These are phyloP conservation scores for Hibiscus tridactylites DNA, from an alignment of 345 rosid species.

Conservation along the genomic window DNA sequence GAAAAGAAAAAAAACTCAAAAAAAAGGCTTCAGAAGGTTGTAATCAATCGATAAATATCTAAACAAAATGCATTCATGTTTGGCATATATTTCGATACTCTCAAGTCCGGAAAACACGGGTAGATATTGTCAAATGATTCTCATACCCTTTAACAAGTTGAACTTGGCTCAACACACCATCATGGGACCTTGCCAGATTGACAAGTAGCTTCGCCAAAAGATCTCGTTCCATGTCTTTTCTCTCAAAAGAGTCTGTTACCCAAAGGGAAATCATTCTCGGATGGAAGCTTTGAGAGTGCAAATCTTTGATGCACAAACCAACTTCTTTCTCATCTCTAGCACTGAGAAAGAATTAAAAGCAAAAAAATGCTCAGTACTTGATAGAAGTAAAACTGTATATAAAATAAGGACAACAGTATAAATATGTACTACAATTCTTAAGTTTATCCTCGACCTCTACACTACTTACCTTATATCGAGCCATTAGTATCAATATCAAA, in stretches of 20 bases:
- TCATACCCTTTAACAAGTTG: too few relatives aligned
- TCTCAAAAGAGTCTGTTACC: conserved; percentile 92
- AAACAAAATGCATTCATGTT: too few relatives aligned
- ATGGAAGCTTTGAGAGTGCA: conserved; percentile 71
- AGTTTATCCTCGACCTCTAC: too few relatives aligned
- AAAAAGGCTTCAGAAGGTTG: not conserved
- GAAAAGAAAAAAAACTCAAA: not conserved
- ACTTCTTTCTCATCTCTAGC: conserved; percentile 88
- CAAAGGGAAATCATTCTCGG: conserved; percentile 86
- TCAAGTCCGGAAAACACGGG: too few relatives aligned
- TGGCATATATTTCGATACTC: too few relatives aligned
- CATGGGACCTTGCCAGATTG: conserved; percentile 48
- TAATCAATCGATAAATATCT: not conserved
- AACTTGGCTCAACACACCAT: conserved; percentile 6
- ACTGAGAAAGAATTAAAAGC: conserved; percentile 28
- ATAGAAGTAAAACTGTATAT: not conserved
- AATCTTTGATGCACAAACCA: conserved; percentile 71
- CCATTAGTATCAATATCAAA: too few relatives aligned
- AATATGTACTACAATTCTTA: not conserved
- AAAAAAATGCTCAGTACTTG: not conserved
- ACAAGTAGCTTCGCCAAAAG: conserved; percentile 75
- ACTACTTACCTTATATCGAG: too few relatives aligned
- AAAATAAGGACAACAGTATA: not conserved
- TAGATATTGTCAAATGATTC: not conserved
- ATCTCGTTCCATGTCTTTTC: conserved; percentile 83